Base-by-base conservation (phyloP, 352 stramenopile species). In the Globisporangium paddicum region DNA sequence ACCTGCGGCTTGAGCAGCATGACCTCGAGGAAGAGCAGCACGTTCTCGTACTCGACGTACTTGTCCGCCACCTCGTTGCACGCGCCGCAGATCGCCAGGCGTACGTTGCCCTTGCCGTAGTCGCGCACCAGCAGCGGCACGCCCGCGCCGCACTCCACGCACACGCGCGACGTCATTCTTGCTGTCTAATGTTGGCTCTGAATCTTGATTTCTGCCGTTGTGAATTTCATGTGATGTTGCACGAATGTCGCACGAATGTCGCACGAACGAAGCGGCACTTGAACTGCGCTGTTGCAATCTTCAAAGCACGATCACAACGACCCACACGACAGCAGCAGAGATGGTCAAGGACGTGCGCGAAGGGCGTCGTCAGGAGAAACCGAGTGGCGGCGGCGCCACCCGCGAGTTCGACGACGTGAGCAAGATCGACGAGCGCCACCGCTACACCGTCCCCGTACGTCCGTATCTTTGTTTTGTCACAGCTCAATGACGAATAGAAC, bases 11-110 rank as follows among this genome's bases (percentile, higher is more conserved):
- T 86, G 64, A 93, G 79, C 52, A 94, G 77, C 54, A 96, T 77
- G 23, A 94, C 74, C 60, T 96, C 86, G 51, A 96, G 71, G 67
- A 91, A 90, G 48, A 94, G 78, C 68, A 96, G 60, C 16, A 93
- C 70, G 48, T 77, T 80, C 62, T 94, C 86, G 58, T 89, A 94
- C 73, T 96, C 86, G 66, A 96, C 84, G 63, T 96, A 96, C 64
- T 90, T 90, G 67, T 96, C 86, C 3, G 83, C 80, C 21, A 93
- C 78, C 0, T 68, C 60, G 59, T 90, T 89, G 75, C 86, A 96
- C 16, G 19, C 46, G 6, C 28, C 53, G 52, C 86, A 95, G 57
- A 90, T 91, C 19, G 68, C 76, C 7, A 95, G 75, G 2, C 84
- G 85, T 30, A 95, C 60, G 69, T 94, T 95, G 18, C 86, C 86